Conservation (phyloP, 2,329 filamentous ascomycete species). For the Huntiella moniliformis region DNA sequence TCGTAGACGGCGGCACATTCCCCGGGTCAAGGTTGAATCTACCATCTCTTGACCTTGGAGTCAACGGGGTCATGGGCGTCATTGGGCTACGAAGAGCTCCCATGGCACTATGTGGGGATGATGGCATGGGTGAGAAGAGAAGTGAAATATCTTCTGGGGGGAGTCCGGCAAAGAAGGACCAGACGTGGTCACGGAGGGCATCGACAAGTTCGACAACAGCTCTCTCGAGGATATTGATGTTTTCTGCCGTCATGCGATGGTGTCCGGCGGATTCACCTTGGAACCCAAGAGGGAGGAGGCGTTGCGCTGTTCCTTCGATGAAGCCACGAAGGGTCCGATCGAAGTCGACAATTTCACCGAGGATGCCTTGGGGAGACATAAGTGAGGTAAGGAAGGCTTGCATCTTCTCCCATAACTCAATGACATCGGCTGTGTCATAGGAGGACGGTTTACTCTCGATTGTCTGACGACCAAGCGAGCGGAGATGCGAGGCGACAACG, state of each 20-base stretch:
- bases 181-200: conserved; percentile 61
- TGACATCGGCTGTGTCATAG: conserved; percentile 61
- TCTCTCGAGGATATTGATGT: conserved; percentile 52
- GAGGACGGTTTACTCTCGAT: conserved; percentile 41
- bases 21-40: conserved; percentile 64
- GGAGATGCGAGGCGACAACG: conserved; percentile 55
- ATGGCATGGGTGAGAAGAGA: conserved; percentile 63
- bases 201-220: conserved; percentile 68
- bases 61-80: conserved; percentile 17
- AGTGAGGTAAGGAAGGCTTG: conserved; percentile 54
- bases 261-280: conserved; percentile 66
- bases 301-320: conserved; percentile 69
- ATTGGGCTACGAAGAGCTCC: conserved; percentile 27
- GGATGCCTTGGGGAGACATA: conserved; percentile 58
- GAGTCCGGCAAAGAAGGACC: conserved; percentile 67
- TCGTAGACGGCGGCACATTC: conserved; percentile 60
- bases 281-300: conserved; percentile 58
- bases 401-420: conserved; percentile 88
- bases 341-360: conserved; percentile 82
- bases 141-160: conserved; percentile 82
- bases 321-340: conserved; percentile 88
- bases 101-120: conserved; percentile 38
- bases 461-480: conserved; percentile 49
- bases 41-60: conserved; percentile 45
- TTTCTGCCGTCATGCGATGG: conserved; percentile 57